Percentiles rank a stretch among this genome's conserved stretches.
Conservation (phyloP, 768 basidiomycete species). For the Leccinum uliginosum region DNA sequence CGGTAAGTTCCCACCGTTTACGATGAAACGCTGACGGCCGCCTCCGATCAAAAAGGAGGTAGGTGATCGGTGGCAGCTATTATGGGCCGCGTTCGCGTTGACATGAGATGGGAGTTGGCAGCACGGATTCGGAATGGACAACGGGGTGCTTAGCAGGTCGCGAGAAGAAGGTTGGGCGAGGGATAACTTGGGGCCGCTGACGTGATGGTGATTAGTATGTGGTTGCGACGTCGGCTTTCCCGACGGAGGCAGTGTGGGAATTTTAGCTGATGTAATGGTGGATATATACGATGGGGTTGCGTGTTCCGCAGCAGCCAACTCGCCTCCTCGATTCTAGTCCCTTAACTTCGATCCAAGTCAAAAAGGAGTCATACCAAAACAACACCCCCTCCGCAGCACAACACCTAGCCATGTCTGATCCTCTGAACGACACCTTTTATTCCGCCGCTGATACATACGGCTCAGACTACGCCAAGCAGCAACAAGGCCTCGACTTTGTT, state of each 20-base stretch:
- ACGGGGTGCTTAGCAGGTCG: neutral
- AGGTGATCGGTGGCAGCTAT: conserved; percentile 25
- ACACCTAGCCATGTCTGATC: conserved; percentile 28
- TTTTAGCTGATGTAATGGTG: conserved; percentile 30
- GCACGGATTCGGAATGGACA: neutral
- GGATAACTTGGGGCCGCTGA: conserved; percentile 5
- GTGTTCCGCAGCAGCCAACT: conserved; percentile 31
- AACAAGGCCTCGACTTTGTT: conserved; percentile 57
- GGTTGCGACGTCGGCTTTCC: conserved; percentile 9
- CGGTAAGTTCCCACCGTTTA: neutral
- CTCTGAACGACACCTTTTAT: conserved; percentile 29
- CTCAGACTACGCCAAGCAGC: conserved; percentile 36
- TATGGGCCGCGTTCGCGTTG: conserved; percentile 15
- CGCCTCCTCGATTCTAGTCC: conserved; percentile 1
- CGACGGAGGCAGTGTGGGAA: conserved; percentile 32
- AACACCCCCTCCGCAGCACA: conserved; percentile 24
- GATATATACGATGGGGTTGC: conserved; percentile 32
- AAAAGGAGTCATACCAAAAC: conserved; percentile 14
- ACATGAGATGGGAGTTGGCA: neutral
- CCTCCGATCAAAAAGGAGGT: conserved; percentile 23
- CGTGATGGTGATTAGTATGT: conserved; percentile 14
- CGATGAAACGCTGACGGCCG: conserved; percentile 9
- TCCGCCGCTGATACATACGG: conserved; percentile 34
- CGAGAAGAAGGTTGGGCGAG: neutral
- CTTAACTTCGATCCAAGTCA: conserved; percentile 12